Percentiles rank a stretch among this genome's conserved stretches.
Evolutionary conservation across 2,329 filamentous ascomycete genomes (phyloP).

Genomic region (Pleomassaria siparia): DNA sequence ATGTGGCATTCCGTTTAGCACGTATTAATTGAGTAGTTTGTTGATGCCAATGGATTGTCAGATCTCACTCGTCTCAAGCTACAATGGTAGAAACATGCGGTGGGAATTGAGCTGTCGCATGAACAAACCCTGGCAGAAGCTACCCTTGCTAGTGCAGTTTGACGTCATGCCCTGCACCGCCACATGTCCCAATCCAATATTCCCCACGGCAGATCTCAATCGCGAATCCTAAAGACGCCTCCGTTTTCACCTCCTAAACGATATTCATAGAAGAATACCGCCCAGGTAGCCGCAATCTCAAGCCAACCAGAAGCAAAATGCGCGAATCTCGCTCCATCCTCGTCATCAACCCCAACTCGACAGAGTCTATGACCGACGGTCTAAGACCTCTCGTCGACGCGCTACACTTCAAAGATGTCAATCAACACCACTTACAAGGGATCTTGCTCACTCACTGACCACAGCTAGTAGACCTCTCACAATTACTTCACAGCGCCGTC

Average conservation of each 20-base stretch:
- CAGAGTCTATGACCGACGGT: constrained; percentile 68
- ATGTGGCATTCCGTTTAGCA: too few relatives aligned
- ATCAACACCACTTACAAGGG: constrained; percentile 28
- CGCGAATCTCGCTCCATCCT: constrained; percentile 54
- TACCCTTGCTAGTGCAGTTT: constrained; percentile 9
- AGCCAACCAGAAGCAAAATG: constrained; percentile 32
- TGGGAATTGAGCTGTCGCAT: neutral
- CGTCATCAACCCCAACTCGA: constrained; percentile 80
- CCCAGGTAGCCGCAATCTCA: constrained; percentile 10
- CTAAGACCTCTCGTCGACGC: constrained; percentile 55
- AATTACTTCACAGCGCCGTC: constrained; percentile 67
- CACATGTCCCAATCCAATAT: neutral
- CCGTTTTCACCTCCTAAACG: neutral
- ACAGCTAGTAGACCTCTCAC: constrained; percentile 49
- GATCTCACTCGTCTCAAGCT: too few relatives aligned
- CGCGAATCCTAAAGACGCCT: neutral
- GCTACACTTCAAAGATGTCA: constrained; percentile 48
- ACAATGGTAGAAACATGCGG: neutral
- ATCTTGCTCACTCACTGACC: constrained; percentile 47
- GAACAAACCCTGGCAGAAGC: neutral
- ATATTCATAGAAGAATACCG: constrained; percentile 29
- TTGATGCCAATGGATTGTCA: too few relatives aligned
- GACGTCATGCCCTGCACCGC: constrained; percentile 8
- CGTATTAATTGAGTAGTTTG: too few relatives aligned
- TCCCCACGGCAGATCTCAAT: neutral